Conservation (phyloP, 1,284 basidiomycete genomes). For the Hemileia vastatrix region DNA sequence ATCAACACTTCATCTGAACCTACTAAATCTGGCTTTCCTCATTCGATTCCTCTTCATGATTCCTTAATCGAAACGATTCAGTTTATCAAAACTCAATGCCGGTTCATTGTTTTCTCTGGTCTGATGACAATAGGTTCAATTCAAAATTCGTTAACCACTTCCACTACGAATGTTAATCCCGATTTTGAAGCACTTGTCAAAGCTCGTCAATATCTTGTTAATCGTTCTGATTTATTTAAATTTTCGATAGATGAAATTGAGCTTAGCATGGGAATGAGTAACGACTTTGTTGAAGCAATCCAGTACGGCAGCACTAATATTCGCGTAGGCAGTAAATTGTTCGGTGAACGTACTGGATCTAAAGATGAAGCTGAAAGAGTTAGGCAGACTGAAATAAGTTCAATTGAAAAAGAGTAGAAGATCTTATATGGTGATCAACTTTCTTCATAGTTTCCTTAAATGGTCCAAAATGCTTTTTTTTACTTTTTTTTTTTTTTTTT, state of each 20-base stretch:
- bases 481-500: too few relatives aligned
- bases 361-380: too few relatives aligned
- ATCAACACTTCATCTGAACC: slow-evolving; percentile 90
- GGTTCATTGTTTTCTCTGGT: slow-evolving; percentile 64
- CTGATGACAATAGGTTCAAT: slow-evolving; percentile 94
- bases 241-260: too few relatives aligned
- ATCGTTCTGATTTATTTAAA: slow-evolving; percentile 47
- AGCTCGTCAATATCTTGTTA: slow-evolving; percentile 56
- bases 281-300: slow-evolving; percentile 80
- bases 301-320: slow-evolving; percentile 76
- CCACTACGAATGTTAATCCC: slow-evolving; percentile 57
- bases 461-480: too few relatives aligned
- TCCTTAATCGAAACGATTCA: slow-evolving; percentile 48
- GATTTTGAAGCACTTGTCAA: slow-evolving; percentile 67
- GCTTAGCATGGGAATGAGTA: slow-evolving; percentile 97
- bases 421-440: too few relatives aligned
- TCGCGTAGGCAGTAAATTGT: slow-evolving; percentile 82
- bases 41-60: slow-evolving; percentile 46
- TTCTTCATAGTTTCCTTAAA: too few relatives aligned
- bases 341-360: slow-evolving; percentile 52
- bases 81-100: slow-evolving; percentile 64
- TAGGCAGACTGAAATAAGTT: too few relatives aligned
- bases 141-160: slow-evolving; percentile 55
- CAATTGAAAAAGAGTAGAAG: too few relatives aligned
- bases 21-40: slow-evolving; percentile 72